Percentiles rank a stretch among this genome's conserved stretches.
phyloP scores from a whole-genome alignment of 2,329 filamentous ascomycete species.

The Coniochaeta sp. region DNA sequence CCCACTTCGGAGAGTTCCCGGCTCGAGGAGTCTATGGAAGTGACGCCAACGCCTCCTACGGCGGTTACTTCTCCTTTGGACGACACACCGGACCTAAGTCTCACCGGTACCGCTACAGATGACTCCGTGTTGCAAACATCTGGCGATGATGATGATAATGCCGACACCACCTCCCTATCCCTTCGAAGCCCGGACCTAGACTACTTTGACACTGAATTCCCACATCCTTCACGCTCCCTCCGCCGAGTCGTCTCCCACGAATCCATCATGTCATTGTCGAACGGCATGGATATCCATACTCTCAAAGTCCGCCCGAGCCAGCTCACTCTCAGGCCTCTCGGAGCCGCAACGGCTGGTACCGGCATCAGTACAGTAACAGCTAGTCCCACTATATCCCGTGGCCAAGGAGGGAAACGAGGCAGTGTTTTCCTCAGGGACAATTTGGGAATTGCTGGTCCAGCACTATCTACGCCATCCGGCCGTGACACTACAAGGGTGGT shows the following conservation, averaged over 20 bases:
- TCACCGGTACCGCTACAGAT: conserved; percentile 21
- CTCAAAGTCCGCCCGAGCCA: conserved; percentile 70
- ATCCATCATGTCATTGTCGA: conserved; percentile 78
- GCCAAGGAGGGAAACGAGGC: conserved; percentile 36
- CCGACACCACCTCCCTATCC: conserved; percentile 19
- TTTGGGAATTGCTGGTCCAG: conserved; percentile 25
- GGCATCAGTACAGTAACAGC: conserved; percentile 50
- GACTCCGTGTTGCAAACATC: conserved; percentile 24
- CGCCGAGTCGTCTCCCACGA: conserved; percentile 73
- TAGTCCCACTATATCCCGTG: conserved; percentile 42
- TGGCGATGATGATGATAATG: conserved; percentile 10
- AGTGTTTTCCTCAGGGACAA: conserved; percentile 53
- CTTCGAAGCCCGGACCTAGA: conserved; percentile 3
- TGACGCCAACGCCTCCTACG: conserved; percentile 2
- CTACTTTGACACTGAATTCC: conserved; percentile 22
- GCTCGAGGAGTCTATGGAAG: neutral
- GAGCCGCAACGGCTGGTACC: conserved; percentile 45
- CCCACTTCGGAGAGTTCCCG: neutral
- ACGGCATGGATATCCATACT: conserved; percentile 86
- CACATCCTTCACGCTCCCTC: conserved; percentile 32
- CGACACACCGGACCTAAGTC: conserved; percentile 19
- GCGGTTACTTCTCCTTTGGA: conserved; percentile 16
- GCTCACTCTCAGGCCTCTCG: conserved; percentile 50
- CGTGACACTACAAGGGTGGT: neutral
- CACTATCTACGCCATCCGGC: conserved; percentile 24